These are phyloP conservation scores for Lactuca sativa DNA, from an alignment of 129 eudicot species.

Conservation along the genomic window DNA sequence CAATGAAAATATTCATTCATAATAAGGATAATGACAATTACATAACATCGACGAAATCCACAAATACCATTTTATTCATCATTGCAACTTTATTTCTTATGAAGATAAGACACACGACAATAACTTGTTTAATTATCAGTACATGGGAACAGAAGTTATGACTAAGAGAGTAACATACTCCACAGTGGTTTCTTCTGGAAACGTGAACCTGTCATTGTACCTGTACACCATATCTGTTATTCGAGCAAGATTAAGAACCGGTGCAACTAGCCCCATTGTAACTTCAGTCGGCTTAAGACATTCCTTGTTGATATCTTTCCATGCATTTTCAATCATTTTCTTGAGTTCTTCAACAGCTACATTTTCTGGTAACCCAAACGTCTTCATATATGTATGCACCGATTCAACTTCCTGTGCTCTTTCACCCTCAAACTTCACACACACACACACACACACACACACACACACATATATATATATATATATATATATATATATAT, in stretches of 20 bases:
- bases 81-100: too few species aligned
- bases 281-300: constrained; percentile 21
- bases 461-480: too few species aligned
- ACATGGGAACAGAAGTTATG: neutral
- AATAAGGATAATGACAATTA: too few species aligned
- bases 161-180: constrained; percentile 12
- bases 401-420: constrained; percentile 6
- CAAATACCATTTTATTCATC: too few species aligned
- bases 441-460: too few species aligned
- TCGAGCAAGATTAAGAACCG: constrained; percentile 19
- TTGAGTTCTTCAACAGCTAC: constrained; percentile 6
- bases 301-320: constrained; percentile 23
- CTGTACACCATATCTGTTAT: constrained; percentile 19
- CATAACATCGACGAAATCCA: too few species aligned
- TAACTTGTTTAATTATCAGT: neutral
- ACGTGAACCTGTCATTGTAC: neutral
- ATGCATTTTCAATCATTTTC: constrained; percentile 18
- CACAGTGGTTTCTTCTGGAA: neutral
- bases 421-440: constrained; percentile 19
- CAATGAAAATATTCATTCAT: too few species aligned
- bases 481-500: too few species aligned
- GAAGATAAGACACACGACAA: too few species aligned
- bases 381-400: constrained; percentile 11
- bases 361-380: constrained; percentile 9
- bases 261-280: constrained; percentile 6